These are phyloP conservation scores for Diversispora eburnea DNA, from an alignment of 192 early-diverging fungal species.

Conservation along the genomic window DNA sequence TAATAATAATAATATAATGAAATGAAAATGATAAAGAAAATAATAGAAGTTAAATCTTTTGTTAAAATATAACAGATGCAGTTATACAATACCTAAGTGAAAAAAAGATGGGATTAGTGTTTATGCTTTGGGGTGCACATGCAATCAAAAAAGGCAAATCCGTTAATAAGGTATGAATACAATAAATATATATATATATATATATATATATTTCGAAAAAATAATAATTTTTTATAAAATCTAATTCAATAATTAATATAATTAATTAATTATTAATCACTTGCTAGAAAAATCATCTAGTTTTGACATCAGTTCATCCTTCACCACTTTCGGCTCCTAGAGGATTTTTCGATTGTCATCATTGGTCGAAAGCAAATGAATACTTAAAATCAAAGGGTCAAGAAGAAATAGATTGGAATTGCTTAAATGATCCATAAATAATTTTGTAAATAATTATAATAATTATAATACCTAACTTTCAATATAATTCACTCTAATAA, in stretches of 20 bases:
- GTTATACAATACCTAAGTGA: conserved; percentile 72
- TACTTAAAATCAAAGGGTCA: conserved; percentile 65
- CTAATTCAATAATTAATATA: too few species aligned
- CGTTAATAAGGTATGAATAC: conserved; percentile 54
- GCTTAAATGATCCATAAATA: conserved; percentile 25
- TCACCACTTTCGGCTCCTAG: conserved; percentile 81
- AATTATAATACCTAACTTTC: too few species aligned
- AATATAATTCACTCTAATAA: too few species aligned
- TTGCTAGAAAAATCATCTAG: conserved; percentile 65
- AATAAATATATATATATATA: too few species aligned
- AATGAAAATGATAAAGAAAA: too few species aligned
- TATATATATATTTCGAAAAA: background rate
- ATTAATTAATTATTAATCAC: too few species aligned
- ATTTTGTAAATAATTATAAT: too few species aligned
- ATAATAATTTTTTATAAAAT: conserved; percentile 1
- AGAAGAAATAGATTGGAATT: conserved; percentile 65
- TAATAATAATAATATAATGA: too few species aligned
- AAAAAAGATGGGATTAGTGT: conserved; percentile 65
- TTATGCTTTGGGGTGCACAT: conserved; percentile 90
- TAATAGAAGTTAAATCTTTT: background rate
- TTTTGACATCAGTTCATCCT: conserved; percentile 86
- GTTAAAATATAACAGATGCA: conserved; percentile 48
- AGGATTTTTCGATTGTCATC: conserved; percentile 84
- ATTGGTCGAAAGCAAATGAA: conserved; percentile 86
- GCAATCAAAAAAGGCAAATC: conserved; percentile 80